A percentile compares a stretch with the other conserved stretches of the same genome.
Conservation (phyloP, 2,329 filamentous ascomycete genomes). For the Arthrinium puccinioides region DNA sequence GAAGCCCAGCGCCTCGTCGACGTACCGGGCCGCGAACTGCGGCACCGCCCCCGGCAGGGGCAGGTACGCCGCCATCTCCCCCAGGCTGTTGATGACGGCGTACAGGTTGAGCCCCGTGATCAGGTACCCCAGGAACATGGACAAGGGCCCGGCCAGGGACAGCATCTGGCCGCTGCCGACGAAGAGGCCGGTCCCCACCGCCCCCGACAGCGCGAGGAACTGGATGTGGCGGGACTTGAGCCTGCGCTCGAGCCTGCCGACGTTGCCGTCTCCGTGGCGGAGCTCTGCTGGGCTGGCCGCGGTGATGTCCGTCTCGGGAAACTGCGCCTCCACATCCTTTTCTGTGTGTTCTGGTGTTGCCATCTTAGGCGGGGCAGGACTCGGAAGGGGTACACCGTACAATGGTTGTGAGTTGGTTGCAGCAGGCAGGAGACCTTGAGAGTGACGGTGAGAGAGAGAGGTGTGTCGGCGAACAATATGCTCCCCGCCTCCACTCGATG, state of each 20-base stretch:
- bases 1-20: constrained; percentile 75
- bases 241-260: constrained; percentile 26
- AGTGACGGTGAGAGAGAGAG: too few relatives aligned
- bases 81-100: constrained; percentile 73
- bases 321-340: too few relatives aligned
- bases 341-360: too few relatives aligned
- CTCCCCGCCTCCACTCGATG: too few relatives aligned
- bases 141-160: constrained; percentile 49
- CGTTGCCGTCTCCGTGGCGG: constrained; percentile 21
- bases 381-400: too few relatives aligned
- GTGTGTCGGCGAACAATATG: too few relatives aligned
- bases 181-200: constrained; percentile 67
- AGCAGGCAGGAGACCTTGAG: too few relatives aligned
- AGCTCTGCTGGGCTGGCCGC: too few relatives aligned
- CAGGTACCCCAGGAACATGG: constrained; percentile 65
- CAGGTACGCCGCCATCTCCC: constrained; percentile 80
- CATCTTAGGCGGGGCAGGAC: too few relatives aligned
- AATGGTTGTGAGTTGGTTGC: too few relatives aligned
- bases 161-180: constrained; percentile 57
- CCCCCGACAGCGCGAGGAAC: constrained; percentile 65
- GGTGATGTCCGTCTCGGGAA: too few relatives aligned
- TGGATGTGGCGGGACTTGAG: constrained; percentile 41
- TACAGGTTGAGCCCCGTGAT: constrained; percentile 67
- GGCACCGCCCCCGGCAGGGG: constrained; percentile 73
- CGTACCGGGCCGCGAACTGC: constrained; percentile 72